Base-by-base conservation (phyloP, 2,329 filamentous ascomycete genomes). In the Trichoderma guizhouense region DNA sequence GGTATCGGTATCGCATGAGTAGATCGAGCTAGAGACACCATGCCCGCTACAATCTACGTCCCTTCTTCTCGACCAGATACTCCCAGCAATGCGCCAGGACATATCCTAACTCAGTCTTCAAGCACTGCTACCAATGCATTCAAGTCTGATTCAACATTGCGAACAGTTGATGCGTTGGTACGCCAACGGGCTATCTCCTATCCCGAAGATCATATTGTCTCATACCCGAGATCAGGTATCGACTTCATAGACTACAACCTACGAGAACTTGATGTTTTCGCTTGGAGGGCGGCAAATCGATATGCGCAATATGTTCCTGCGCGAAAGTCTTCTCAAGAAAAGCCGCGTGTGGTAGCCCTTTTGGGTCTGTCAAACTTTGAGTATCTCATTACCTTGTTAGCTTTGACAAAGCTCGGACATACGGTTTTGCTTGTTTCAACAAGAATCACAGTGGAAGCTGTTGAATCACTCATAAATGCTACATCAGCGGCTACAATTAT, bases 311-410 rank as follows among this genome's bases (percentile, higher is more conserved):
- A 30, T n/a, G 14, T 68, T 47, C 53, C 65, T 3, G 26, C 53
- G 3, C 32, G 65, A 18, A 43, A 58, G 34, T 21, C 65, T 43
- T 68, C 51, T 15, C 11, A 28, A 12, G 65, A 68, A 24, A 68
- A 68, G 34, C 65, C 65, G 32, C 65, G 24, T 30, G 65, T 68
- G 14, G 65, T 68, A 12, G 65, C 65, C 0, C 30, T 68, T 26
- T 32, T 68, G 14, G 65, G 65, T 9, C 15, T 58, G 18, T 68
- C 65, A 32, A 68, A 68, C 8, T 58, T 68, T 14, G 65, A 68
- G 26, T 68, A 68, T 68, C 65, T 68, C 34, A 68, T 68, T 9
- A 68, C 65, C 6, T 30, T 68, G 26, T 53, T 68, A 9, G 65
- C 65, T 24, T 47, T 68, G 34, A 47, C 53, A 39, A 68, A 68